Conservation (phyloP, 345 rosid species). For the rapeseed (Brassica napus) region Da-Ae NC_063437.1:21530001-21530500, state of each 20-base stretch:
- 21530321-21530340: neutral
- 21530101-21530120: neutral
- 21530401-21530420: slow-evolving; percentile 6
- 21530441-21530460: neutral
- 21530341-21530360: slow-evolving; percentile 18
- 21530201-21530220: slow-evolving; percentile 22
- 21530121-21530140: slow-evolving; percentile 6
- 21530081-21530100: slow-evolving; percentile 17
- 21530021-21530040: slow-evolving; percentile 21
- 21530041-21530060: no score
- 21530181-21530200: slow-evolving; percentile 34
- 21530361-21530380: slow-evolving; percentile 11
- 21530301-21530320: neutral
- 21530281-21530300: slow-evolving; percentile 6
- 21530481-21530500: slow-evolving; percentile 8
- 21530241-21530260: neutral
- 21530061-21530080: slow-evolving; percentile 5
- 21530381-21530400: slow-evolving; percentile 11
- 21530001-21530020: neutral
- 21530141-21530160: slow-evolving; percentile 24
- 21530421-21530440: neutral
- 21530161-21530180: neutral
- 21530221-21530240: neutral
- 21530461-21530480: slow-evolving; percentile 1
- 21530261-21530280: slow-evolving; percentile 2